A percentile compares a stretch with the other conserved stretches of the same genome.
Conservation (phyloP, 306 rosid species). For the Lupinus albus region DNA sequence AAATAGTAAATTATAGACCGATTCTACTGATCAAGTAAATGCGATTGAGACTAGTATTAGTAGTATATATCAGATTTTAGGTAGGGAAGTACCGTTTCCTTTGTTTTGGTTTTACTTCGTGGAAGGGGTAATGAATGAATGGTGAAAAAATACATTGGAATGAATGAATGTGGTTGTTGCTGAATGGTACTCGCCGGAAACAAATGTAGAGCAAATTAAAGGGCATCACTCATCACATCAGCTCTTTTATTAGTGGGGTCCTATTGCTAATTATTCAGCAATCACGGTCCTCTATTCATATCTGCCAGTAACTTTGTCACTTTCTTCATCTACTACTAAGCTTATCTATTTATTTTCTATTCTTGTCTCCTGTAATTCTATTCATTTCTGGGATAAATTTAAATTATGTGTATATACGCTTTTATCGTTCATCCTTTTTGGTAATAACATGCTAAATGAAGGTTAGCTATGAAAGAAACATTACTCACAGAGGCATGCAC, state of each 20-base stretch:
- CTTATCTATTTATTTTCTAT: conserved; percentile 33
- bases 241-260: conserved; percentile 26
- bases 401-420: conserved; percentile 9
- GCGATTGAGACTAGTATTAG: conserved; percentile 5
- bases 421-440: not conserved
- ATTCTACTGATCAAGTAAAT: too few species aligned
- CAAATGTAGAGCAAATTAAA: conserved; percentile 38
- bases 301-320: not conserved
- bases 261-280: conserved; percentile 33
- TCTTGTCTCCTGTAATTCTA: not conserved
- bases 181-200: conserved; percentile 31
- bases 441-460: not conserved
- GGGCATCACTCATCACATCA: not conserved
- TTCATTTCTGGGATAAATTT: not conserved
- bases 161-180: not conserved
- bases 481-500: conserved; percentile 23
- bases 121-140: too few species aligned
- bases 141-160: not conserved
- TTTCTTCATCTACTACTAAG: conserved; percentile 16
- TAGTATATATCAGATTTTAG: not conserved
- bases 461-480: conserved; percentile 1
- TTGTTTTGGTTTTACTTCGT: not conserved
- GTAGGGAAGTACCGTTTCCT: not conserved
- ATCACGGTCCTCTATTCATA: conserved; percentile 34
- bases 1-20: too few species aligned